Evolutionary conservation across 2,329 filamentous ascomycete species (phyloP), one percentile per base, ranked within the genome.

Genomic region (Diaporthe velutina): DNA sequence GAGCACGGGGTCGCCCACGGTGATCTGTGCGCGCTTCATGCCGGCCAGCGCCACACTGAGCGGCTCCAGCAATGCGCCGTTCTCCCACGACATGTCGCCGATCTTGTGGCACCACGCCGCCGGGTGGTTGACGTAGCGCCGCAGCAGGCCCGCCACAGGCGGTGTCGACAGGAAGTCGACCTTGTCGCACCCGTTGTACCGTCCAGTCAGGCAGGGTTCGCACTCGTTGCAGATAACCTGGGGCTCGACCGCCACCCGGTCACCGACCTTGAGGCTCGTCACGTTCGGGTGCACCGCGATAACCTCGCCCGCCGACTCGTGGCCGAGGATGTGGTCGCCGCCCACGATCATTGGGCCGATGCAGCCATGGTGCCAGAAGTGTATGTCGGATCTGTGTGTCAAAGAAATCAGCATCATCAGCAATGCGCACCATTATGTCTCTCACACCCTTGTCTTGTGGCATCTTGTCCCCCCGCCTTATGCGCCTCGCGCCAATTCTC

Each of bases 61-160:
- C 1, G 96, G 96, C 87, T 98, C 97, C 57, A 98, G 88, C 85
- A 98, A 89, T 19, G 96, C 94, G 71, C 96, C 97, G 81, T 98
- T 92, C 86, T 98, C 96, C 82, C 92, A 98, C 73, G 92, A 93
- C 93, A 98, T 96, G 84, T 94, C 88, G 64, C 94, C 95, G 79
- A 98, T 97, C 88, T 98, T 98, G 88, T 98, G 95, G 86, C 96
- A 98, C 95, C 96, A 98, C 67, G 93, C 89, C 28, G 96, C 95
- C 3, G 95, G 96, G 87, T 98, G 96, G 87, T 96, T 98, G 86
- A 98, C 94, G 83, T 98, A 98, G 83, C 96, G 92, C 79, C 96
- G 91, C 79, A 98, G 89, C 77, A 98, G 90, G 48, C 96, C 97
- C 12, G 94, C 90, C 40, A 98, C 92, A 17, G 97, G 96, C 12